These are phyloP conservation scores for Chaetomiaceae sp. DNA, from an alignment of 2,329 filamentous ascomycete species.

Conservation along the genomic window DNA sequence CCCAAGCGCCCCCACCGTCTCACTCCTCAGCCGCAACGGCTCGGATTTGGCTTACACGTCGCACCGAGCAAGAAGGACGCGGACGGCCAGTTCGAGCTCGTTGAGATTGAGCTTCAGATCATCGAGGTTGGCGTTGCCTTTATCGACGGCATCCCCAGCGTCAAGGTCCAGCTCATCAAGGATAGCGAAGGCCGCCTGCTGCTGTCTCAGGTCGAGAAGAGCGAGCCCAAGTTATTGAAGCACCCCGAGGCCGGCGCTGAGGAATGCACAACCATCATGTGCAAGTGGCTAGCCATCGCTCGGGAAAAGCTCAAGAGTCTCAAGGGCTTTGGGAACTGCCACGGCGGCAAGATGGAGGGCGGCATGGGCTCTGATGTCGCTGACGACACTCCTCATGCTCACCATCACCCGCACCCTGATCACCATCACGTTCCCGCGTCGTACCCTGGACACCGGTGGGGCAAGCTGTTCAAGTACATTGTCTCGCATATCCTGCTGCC, in stretches of 20 bases:
- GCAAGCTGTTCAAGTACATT: slow-evolving; percentile 49
- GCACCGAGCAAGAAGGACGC: slow-evolving; percentile 43
- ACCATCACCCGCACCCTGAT: slow-evolving; percentile 24
- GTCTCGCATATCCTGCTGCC: slow-evolving; percentile 62
- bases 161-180: slow-evolving; percentile 60
- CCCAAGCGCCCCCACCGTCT: slow-evolving; percentile 18
- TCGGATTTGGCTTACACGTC: slow-evolving; percentile 47
- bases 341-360: slow-evolving; percentile 18
- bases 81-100: slow-evolving; percentile 46
- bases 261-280: slow-evolving; percentile 44
- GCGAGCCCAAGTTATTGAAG: slow-evolving; percentile 22
- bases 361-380: background rate
- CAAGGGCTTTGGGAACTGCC: slow-evolving; percentile 36
- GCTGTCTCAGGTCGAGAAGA: slow-evolving; percentile 44
- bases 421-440: slow-evolving; percentile 11
- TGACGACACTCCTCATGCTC: background rate
- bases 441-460: slow-evolving; percentile 35
- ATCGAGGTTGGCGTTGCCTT: slow-evolving; percentile 55
- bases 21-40: slow-evolving; percentile 29
- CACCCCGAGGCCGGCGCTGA: slow-evolving; percentile 18
- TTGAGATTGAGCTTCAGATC: slow-evolving; percentile 53
- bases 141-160: slow-evolving; percentile 47
- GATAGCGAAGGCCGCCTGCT: slow-evolving; percentile 50
- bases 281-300: slow-evolving; percentile 51
- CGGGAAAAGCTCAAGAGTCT: slow-evolving; percentile 38